Base-by-base conservation (phyloP, 345 rosid genomes). In the Aegle marmelos region DNA sequence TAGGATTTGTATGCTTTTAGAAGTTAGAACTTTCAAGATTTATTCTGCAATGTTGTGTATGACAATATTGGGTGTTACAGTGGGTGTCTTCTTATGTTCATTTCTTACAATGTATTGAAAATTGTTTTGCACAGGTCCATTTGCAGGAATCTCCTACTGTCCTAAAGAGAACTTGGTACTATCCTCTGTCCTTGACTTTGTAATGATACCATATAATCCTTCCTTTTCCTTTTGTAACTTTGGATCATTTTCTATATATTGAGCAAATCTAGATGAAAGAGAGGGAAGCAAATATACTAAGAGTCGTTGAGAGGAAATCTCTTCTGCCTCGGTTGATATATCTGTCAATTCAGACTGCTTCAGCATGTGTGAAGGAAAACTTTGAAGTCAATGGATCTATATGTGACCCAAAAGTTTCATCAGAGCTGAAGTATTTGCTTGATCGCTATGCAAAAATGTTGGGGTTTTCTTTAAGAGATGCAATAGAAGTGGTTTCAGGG, bases 321-420 rank as follows among this genome's bases (percentile, higher is more conserved):
- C 93, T 96, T 79, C 85, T 96, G 68, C 98, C 99, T 50, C 94
- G 98, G 63, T 72, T 96, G 91, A 80, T 96, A 78, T 92, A 86
- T 79, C 84, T 92, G 72, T 94, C 99, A n/a, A 84, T 92, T 84
- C 97, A 89, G 79, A 88, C 90, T 83, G 85, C 94, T 21, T 81
- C 92, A 69, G 78, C 82, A 34, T 83, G 92, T 6, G 61, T 84
- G 8, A 96, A 89, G 87, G 94, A 86, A 66, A 85, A 79, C 81
- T 58, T 83, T 81, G 93, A 85, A 83, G 74, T 64, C 76, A 91
- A 94, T 77, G 97, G 94, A 39, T 83, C 94, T 78, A 64, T 78
- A 54, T 79, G 89, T 80, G 92, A 84, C 77, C 70, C 86, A 70
- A 87, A 88, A 73, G 71, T 83, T 50, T 82, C 86, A n/a, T 74